Base-by-base conservation (phyloP, 768 basidiomycete species). In the Clitopilus hobsonii region DNA sequence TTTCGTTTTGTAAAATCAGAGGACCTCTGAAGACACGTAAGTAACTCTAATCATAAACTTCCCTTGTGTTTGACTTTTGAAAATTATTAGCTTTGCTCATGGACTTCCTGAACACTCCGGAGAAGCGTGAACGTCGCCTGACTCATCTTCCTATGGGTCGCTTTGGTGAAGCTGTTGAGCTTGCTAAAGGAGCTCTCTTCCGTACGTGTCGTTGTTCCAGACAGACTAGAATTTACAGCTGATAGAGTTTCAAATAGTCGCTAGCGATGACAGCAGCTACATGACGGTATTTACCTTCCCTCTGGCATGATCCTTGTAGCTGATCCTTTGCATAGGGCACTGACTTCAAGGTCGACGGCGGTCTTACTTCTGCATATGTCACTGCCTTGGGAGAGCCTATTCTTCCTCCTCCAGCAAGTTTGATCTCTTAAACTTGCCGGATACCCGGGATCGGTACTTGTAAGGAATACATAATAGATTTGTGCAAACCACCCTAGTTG, bases 271-370 rank as follows among this genome's bases (percentile, higher is more conserved):
- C 51, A 94, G 92, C 63, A 94, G 91, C 69, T 99, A 96, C 68
- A 82, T 98, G 68, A 99, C 94, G 22, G 95, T 96, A 62, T n/a
- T n/a, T 47, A 85, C 11, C 23, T 38, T 23, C 25, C 18, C 13
- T 5, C 24, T 20, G 16, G 38, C 16, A 32, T 20, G 13, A 5
- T 24, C 20, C 16, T 38, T n/a, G 5, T 30, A 18, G 16, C 25
- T 56, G 6, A 51, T 11, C 59, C 18, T 50, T 47, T 53, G 10
- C 52, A 45, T 54, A 91, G 89, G 89, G 90, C 32, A 87, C 88
- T 51, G 96, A 98, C 70, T 94, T 98, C 76, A 86, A 86, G 65
- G 97, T 99, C 38, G 97, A 98, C 61, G 97, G 97, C 27, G 97
- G 97, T 26, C 78, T 99, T 59, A 82, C 88, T 51, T 86, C 88